Conservation (phyloP, 2,329 filamentous ascomycete species). For the Microthyrium microscopicum region DNA sequence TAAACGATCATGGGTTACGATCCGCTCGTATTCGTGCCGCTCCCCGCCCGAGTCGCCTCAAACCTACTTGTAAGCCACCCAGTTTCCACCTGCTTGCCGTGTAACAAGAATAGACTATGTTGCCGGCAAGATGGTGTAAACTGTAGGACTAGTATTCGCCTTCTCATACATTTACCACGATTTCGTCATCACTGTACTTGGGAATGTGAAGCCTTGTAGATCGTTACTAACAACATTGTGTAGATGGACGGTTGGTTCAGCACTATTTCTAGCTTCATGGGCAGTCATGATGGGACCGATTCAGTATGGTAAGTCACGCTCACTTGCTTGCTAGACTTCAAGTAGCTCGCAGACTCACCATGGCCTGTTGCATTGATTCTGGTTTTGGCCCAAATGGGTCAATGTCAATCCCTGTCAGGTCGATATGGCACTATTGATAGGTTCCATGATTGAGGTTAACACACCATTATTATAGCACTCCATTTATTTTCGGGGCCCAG, state of each 20-base stretch:
- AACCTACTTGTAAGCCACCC: too few relatives aligned
- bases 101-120: too few relatives aligned
- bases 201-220: slow-evolving; percentile 12
- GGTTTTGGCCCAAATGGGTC: too few relatives aligned
- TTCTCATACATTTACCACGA: neutral
- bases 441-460: too few relatives aligned
- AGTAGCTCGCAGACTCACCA: neutral
- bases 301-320: slow-evolving; percentile 42
- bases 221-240: slow-evolving; percentile 20
- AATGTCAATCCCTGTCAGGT: neutral
- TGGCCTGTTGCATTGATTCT: too few relatives aligned
- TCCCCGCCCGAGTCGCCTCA: too few relatives aligned
- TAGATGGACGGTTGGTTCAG: slow-evolving; percentile 89
- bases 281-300: slow-evolving; percentile 85
- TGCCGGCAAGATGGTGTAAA: too few relatives aligned
- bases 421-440: neutral
- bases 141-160: too few relatives aligned
- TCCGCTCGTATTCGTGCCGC: too few relatives aligned
- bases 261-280: slow-evolving; percentile 82
- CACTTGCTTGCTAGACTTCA: slow-evolving; percentile 9
- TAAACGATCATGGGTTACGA: too few relatives aligned
- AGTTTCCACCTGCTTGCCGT: too few relatives aligned
- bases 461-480: slow-evolving; percentile 30
- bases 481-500: slow-evolving; percentile 74
- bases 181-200: slow-evolving; percentile 1